Evolutionary conservation across 1,284 basidiomycete genomes (phyloP).

Genomic region (Crocinoboletus sp.): DNA sequence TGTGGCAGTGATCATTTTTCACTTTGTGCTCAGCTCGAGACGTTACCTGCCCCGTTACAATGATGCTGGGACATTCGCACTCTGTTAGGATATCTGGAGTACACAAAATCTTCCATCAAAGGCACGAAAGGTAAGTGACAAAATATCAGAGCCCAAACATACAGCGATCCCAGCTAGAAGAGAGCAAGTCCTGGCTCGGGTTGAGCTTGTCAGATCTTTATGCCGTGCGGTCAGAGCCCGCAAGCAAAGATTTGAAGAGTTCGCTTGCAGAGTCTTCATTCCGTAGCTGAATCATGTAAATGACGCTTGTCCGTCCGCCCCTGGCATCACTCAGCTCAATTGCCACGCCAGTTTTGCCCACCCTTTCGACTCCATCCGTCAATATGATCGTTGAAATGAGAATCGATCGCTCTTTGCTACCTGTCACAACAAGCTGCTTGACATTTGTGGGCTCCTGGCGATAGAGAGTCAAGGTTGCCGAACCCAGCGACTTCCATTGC

Average conservation of each 20-base stretch:
- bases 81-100: slow-evolving; percentile 12
- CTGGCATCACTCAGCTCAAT: slow-evolving; percentile 87
- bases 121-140: slow-evolving; percentile 2
- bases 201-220: background rate
- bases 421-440: slow-evolving; percentile 95
- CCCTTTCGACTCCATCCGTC: slow-evolving; percentile 94
- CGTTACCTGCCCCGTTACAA: slow-evolving; percentile 13
- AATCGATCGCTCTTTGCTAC: slow-evolving; percentile 71
- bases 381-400: slow-evolving; percentile 95
- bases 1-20: slow-evolving; percentile 89
- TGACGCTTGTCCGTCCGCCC: slow-evolving; percentile 88
- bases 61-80: slow-evolving; percentile 2
- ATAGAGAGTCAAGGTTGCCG: slow-evolving; percentile 86
- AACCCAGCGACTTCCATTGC: slow-evolving; percentile 95
- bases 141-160: background rate
- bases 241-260: slow-evolving; percentile 83
- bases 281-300: slow-evolving; percentile 96
- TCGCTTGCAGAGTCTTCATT: slow-evolving; percentile 86
- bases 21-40: slow-evolving; percentile 52
- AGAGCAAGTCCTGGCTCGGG: background rate
- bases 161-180: slow-evolving; percentile 1
- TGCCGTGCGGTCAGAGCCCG: slow-evolving; percentile 71
- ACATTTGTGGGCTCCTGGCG: slow-evolving; percentile 78
- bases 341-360: slow-evolving; percentile 96
- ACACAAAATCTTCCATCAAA: slow-evolving; percentile 1